Conservation (phyloP, 2,329 filamentous ascomycete species). For the Beauveria medogensis region DNA sequence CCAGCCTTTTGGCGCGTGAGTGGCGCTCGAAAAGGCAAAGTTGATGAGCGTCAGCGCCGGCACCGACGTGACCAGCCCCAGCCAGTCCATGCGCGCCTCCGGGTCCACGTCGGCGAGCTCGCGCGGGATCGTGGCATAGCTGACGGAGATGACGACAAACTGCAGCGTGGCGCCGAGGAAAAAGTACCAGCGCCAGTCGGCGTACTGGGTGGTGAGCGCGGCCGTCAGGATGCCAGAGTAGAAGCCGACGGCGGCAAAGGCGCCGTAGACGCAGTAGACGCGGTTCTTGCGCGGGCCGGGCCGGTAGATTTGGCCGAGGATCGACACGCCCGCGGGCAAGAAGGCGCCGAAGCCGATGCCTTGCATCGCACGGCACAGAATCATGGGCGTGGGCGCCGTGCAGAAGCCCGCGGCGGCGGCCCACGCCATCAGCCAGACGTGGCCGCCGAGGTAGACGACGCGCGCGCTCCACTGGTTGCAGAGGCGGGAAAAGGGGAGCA, state of each 20-base stretch:
- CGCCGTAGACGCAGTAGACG: constrained; percentile 52
- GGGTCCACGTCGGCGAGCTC: constrained; percentile 21
- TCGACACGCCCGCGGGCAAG: constrained; percentile 61
- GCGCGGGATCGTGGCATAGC: constrained; percentile 29
- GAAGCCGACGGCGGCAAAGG: constrained; percentile 50
- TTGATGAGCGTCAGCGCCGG: constrained; percentile 54
- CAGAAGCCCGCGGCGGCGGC: constrained; percentile 58
- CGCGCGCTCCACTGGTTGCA: constrained; percentile 51
- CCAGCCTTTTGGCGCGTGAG: constrained; percentile 55
- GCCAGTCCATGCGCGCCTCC: constrained; percentile 49
- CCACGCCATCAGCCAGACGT: constrained; percentile 55
- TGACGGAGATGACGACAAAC: constrained; percentile 41
- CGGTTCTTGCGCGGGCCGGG: constrained; percentile 66
- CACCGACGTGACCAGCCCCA: constrained; percentile 45
- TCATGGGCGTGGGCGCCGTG: constrained; percentile 54
- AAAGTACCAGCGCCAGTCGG: constrained; percentile 62
- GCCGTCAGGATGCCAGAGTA: constrained; percentile 60
- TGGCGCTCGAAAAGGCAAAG: constrained; percentile 59
- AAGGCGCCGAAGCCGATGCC: constrained; percentile 62
- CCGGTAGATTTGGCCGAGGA: constrained; percentile 59
- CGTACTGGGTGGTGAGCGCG: constrained; percentile 51
- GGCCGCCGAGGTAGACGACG: constrained; percentile 43
- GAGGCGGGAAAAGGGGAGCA: constrained; percentile 52
- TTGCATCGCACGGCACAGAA: constrained; percentile 59
- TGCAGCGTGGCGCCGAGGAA: constrained; percentile 47